A percentile compares a stretch with the other conserved stretches of the same genome.
phyloP scores from a whole-genome alignment of 176 grass and related monocot species.

The maize (Zea mays) region DNA sequence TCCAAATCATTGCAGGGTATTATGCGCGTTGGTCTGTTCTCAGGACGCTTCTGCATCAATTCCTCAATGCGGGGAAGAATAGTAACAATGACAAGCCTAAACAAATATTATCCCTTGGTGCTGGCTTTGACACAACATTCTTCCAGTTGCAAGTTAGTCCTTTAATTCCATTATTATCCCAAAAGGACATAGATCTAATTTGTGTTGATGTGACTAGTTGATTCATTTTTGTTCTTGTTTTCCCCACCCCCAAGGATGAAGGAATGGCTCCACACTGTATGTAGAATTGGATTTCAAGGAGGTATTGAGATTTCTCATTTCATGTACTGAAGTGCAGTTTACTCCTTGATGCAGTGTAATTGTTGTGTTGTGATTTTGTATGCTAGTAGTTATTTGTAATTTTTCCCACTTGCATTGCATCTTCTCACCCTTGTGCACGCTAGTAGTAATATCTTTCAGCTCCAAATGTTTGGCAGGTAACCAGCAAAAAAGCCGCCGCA shows the following conservation, averaged over 20 bases:
- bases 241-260: slow-evolving; percentile 62
- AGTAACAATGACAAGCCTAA: slow-evolving; percentile 46
- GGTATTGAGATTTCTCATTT: slow-evolving; percentile 47
- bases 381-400: background rate
- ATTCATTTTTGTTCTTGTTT: slow-evolving; percentile 13
- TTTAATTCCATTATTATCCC: slow-evolving; percentile 8
- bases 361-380: background rate
- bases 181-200: background rate
- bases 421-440: slow-evolving; percentile 29
- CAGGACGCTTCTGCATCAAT: slow-evolving; percentile 71
- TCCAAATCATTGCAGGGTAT: slow-evolving; percentile 54
- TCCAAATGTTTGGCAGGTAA: slow-evolving; percentile 61
- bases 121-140: slow-evolving; percentile 94
- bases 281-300: slow-evolving; percentile 97
- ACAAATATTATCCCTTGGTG: slow-evolving; percentile 90
- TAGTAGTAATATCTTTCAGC: slow-evolving; percentile 29
- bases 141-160: slow-evolving; percentile 80
- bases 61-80: slow-evolving; percentile 53
- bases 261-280: slow-evolving; percentile 79
- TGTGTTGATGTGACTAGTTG: background rate
- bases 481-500: slow-evolving; percentile 95
- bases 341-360: slow-evolving; percentile 27
- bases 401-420: slow-evolving; percentile 7
- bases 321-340: slow-evolving; percentile 4
- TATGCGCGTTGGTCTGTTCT: slow-evolving; percentile 89